Evolutionary conservation across 2,329 filamentous ascomycete species (phyloP).

Genomic region (Trichoderma pleuroti): DNA sequence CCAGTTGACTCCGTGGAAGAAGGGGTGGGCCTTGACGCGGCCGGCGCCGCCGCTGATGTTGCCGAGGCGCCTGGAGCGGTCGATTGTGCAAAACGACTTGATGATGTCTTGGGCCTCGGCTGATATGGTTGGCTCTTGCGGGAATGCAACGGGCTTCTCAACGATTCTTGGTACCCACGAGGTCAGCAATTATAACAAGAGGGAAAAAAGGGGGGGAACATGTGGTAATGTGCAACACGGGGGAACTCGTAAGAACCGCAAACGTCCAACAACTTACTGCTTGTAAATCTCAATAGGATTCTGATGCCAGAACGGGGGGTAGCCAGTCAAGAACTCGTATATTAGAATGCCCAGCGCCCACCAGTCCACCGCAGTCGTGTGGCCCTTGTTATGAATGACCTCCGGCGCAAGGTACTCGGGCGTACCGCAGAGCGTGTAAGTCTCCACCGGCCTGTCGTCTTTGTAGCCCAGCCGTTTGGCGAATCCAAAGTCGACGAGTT

Average conservation of each 20-base stretch:
- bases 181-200: neutral
- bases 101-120: constrained; percentile 71
- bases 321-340: constrained; percentile 80
- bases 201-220: neutral
- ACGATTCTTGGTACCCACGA: constrained; percentile 61
- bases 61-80: constrained; percentile 72
- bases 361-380: constrained; percentile 77
- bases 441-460: constrained; percentile 56
- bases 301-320: constrained; percentile 83
- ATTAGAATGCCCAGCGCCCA: constrained; percentile 82
- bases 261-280: constrained; percentile 47
- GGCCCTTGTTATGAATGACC: constrained; percentile 78
- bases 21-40: constrained; percentile 70
- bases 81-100: constrained; percentile 70
- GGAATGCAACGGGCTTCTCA: constrained; percentile 72
- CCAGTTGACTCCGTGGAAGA: constrained; percentile 73
- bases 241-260: neutral
- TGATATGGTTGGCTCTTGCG: constrained; percentile 62
- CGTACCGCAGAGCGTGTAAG: constrained; percentile 79
- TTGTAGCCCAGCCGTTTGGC: constrained; percentile 68
- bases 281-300: constrained; percentile 87
- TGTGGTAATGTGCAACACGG: neutral
- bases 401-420: constrained; percentile 82
- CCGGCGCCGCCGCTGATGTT: constrained; percentile 72
- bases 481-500: constrained; percentile 82